phyloP scores from a whole-genome alignment of 75 land plant species.

The Sequoiadendron giganteum region DNA sequence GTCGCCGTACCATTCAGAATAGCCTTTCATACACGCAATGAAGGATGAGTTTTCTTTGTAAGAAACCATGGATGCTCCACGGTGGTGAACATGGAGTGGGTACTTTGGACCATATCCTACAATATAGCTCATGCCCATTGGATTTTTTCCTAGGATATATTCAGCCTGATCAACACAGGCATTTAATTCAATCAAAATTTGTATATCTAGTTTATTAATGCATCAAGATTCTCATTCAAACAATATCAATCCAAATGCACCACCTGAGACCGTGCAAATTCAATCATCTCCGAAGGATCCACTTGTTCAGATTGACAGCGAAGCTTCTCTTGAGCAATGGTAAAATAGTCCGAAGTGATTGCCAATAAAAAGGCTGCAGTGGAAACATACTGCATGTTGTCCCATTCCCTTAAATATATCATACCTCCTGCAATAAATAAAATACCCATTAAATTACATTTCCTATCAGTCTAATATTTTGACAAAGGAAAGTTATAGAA shows the following conservation, averaged over 20 bases:
- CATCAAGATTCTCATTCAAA: not conserved
- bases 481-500: too few species aligned
- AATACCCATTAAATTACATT: not conserved
- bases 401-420: slow-evolving; percentile 36
- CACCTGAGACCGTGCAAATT: slow-evolving; percentile 42
- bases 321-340: slow-evolving; percentile 18
- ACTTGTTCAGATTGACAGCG: slow-evolving; percentile 23
- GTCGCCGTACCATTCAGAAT: slow-evolving; percentile 43
- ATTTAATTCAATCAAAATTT: not conserved
- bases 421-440: slow-evolving; percentile 39
- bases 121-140: slow-evolving; percentile 66
- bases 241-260: not conserved
- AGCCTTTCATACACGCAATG: slow-evolving; percentile 57
- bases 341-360: slow-evolving; percentile 32
- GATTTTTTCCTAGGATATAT: slow-evolving; percentile 75
- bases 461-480: not conserved
- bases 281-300: slow-evolving; percentile 18
- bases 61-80: slow-evolving; percentile 79
- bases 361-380: slow-evolving; percentile 38
- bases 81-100: slow-evolving; percentile 64
- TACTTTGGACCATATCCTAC: slow-evolving; percentile 67
- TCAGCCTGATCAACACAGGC: slow-evolving; percentile 43
- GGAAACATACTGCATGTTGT: slow-evolving; percentile 62
- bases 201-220: too few species aligned
- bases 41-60: slow-evolving; percentile 32